Base-by-base conservation (phyloP, 441 rosid genomes). In the Omphalea diandra region DNA sequence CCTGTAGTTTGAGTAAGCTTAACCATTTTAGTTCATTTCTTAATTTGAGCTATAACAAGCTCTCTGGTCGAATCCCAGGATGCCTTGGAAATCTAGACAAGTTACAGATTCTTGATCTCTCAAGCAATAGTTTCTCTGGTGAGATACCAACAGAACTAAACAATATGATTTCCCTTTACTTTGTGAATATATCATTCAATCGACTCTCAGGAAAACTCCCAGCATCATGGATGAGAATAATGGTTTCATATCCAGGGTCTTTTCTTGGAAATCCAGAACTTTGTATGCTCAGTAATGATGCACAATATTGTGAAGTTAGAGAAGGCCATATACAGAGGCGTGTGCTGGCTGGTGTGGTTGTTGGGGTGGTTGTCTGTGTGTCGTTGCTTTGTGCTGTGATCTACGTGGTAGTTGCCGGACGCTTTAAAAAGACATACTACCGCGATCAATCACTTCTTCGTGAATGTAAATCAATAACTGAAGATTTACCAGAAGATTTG, bases 151-250 rank as follows among this genome's bases (percentile, higher is more conserved):
- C 64, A 43, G 80, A 71, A 55, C 75, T 76, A 52, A 80, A 73
- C 74, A 74, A 33, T 65, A 83, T 73, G 87, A 78, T 75, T 54
- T 78, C 73, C 63, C 78, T 83, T 53, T 57, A 58, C 61, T 69
- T 74, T 41, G 81, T 83, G 24, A 85, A 83, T 73, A 70, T 83
- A 59, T 83, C 86, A 10, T 79, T 79, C 74, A 85, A 85, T 71
- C 81, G 66, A 54, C 74, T 85, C 46, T 70, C 66, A 0, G 85
- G 85, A 3, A 73, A 78, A 56, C 61, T 83, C 35, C 82, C 83
- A 24, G 32, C 81, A 8, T 43, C 67, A 53, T 85, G 81, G 77
- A 69, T 69, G 27, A 63, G 62, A 50, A 31, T 79, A 50, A 40
- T 71, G 20, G 76, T 68, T 72, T 70, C 77, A n/a, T 73, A 75